Conservation (phyloP, 2,329 filamentous ascomycete genomes). For the Neofusicoccum sp. region DNA sequence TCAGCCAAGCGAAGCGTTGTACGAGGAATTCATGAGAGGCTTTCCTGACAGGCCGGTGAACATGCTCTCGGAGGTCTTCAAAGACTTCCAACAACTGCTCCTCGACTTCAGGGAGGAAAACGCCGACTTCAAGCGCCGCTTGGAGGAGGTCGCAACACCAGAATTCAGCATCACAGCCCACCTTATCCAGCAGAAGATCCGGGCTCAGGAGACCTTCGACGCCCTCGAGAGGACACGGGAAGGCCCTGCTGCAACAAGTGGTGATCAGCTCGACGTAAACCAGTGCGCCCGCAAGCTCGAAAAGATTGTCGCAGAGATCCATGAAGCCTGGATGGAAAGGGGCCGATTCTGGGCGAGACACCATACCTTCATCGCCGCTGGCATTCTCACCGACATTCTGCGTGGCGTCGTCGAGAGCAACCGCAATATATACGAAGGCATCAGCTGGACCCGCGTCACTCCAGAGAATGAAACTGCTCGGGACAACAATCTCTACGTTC, state of each 20-base stretch:
- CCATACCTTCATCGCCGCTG: constrained; percentile 29
- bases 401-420: constrained; percentile 37
- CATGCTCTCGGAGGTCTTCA: constrained; percentile 30
- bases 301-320: constrained; percentile 32
- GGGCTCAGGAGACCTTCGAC: constrained; percentile 34
- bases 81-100: constrained; percentile 30
- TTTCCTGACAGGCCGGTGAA: background rate
- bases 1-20: constrained; percentile 32
- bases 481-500: constrained; percentile 11
- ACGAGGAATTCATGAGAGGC: constrained; percentile 30
- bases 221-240: constrained; percentile 35
- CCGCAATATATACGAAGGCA: constrained; percentile 35
- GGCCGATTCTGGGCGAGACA: constrained; percentile 24
- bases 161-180: constrained; percentile 32
- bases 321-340: constrained; percentile 29
- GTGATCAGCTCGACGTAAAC: constrained; percentile 29
- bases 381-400: constrained; percentile 36
- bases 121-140: constrained; percentile 31
- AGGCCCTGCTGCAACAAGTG: constrained; percentile 27
- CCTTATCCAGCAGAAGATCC: constrained; percentile 40
- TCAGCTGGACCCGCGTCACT: constrained; percentile 28
- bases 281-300: constrained; percentile 36
- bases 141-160: constrained; percentile 34
- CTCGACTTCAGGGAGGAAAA: constrained; percentile 33
- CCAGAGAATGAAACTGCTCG: background rate